Evolutionary conservation across 306 rosid genomes (phyloP).

Genomic region (Vigna radiata): DNA sequence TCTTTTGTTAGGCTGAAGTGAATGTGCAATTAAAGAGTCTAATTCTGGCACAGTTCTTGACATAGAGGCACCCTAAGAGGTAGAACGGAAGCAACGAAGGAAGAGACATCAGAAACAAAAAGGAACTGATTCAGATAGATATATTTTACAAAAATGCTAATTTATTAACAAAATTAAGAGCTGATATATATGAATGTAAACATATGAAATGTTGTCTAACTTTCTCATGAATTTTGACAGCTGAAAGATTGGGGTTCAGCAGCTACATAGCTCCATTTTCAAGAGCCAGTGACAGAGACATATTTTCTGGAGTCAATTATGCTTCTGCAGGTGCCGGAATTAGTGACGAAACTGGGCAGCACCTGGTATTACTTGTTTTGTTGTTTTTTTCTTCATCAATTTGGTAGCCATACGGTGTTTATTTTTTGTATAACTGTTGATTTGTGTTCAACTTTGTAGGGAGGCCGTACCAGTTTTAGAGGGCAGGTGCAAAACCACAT

Average conservation of each 20-base stretch:
- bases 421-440: not conserved
- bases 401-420: not conserved
- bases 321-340: constrained; percentile 99
- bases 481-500: constrained; percentile 80
- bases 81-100: not conserved
- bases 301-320: constrained; percentile 80
- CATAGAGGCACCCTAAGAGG: not conserved
- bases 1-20: constrained; percentile 23
- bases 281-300: constrained; percentile 60
- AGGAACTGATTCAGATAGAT: not conserved
- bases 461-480: constrained; percentile 73
- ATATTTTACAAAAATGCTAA: too few species aligned
- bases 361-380: constrained; percentile 67
- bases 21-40: constrained; percentile 17
- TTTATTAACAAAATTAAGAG: too few species aligned
- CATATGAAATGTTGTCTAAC: not conserved
- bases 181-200: not conserved
- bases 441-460: constrained; percentile 50
- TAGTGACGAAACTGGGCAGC: constrained; percentile 90
- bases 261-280: constrained; percentile 68
- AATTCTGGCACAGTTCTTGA: not conserved
- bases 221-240: constrained; percentile 52
- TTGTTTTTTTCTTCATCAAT: not conserved
- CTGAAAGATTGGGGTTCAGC: constrained; percentile 74
- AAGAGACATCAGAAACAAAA: not conserved